These are phyloP conservation scores for Emergomyces orientalis DNA, from an alignment of 2,329 filamentous ascomycete genomes.

Conservation along the genomic window DNA sequence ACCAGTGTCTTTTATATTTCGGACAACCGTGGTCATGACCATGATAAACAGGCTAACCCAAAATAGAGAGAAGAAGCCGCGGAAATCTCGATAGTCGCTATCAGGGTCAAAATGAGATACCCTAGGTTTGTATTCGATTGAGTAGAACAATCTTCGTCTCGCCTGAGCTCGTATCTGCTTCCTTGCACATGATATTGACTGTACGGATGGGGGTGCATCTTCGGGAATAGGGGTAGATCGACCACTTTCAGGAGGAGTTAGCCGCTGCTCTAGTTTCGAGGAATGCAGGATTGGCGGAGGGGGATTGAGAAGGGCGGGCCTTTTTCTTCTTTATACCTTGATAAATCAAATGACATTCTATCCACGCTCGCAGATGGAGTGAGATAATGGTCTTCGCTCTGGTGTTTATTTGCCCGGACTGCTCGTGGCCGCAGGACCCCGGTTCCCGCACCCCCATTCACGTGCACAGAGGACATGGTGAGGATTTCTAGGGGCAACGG, in stretches of 20 bases:
- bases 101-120: slow-evolving; percentile 92
- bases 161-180: slow-evolving; percentile 75
- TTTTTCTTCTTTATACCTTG: slow-evolving; percentile 21
- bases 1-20: slow-evolving; percentile 90
- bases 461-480: slow-evolving; percentile 26
- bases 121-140: slow-evolving; percentile 79
- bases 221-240: slow-evolving; percentile 72
- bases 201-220: slow-evolving; percentile 86
- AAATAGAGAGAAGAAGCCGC: slow-evolving; percentile 95
- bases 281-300: background rate
- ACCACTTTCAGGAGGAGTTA: slow-evolving; percentile 46
- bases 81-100: slow-evolving; percentile 88
- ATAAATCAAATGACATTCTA: slow-evolving; percentile 18
- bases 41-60: slow-evolving; percentile 97
- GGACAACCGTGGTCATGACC: slow-evolving; percentile 86
- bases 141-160: slow-evolving; percentile 78
- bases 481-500: background rate
- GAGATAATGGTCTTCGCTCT: slow-evolving; percentile 5
- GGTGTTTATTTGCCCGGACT: slow-evolving; percentile 7
- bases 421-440: slow-evolving; percentile 13
- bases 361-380: slow-evolving; percentile 7
- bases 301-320: background rate
- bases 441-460: slow-evolving; percentile 13
- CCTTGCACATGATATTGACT: slow-evolving; percentile 74
- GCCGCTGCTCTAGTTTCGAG: background rate